Evolutionary conservation across 805 yeast genomes (phyloP), one percentile per base, ranked within the genome.

Genomic region (Candida manassasensis): DNA sequence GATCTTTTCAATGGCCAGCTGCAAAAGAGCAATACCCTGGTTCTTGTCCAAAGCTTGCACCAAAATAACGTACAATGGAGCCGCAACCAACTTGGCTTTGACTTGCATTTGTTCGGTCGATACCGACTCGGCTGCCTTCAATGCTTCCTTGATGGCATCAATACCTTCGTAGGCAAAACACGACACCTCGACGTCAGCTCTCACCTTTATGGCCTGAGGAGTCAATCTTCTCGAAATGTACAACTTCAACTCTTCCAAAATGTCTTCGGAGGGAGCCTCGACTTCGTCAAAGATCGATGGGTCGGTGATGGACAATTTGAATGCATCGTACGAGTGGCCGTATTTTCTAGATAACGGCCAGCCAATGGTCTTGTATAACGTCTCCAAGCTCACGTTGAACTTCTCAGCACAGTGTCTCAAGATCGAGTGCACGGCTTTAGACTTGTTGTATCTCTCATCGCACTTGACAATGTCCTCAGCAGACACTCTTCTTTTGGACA

Each of bases 121-220:
- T 34, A 84, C 65, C 6, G 70, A 76, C 69, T 90, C 97, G 37
- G 96, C 97, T 16, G 89, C 84, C 45, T 74, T 70, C 46, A 93
- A 75, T 16, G 98, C 95, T 39, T 72, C 73, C 64, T 89, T 90
- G 57, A 93, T 89, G 46, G 98, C 98, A 59, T 89, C 96, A 48
- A 93, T 87, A 61, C 98, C 98, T 63, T 93, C 97, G 63, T 93
- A 93, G 42, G 89, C 75, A 69, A 90, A 93, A 61, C 98, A 93
- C 10, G 97, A 87, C 29, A 93, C 97, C 64, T 90, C 97, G 32
- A 93, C 84, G 61, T 93, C 97, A n/a, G 98, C 96, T 66, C 98
- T 84, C 56, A 94, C 84, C 69, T 90, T 93, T 50, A 88, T 88
- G 26, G 97, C 96, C 69, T 89, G 97, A 43, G 98, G 98, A 22